A percentile compares a stretch with the other conserved stretches of the same genome.
These are phyloP conservation scores for Penicillium lividum DNA, from an alignment of 495 filamentous ascomycete genomes.

Conservation along the genomic window DNA sequence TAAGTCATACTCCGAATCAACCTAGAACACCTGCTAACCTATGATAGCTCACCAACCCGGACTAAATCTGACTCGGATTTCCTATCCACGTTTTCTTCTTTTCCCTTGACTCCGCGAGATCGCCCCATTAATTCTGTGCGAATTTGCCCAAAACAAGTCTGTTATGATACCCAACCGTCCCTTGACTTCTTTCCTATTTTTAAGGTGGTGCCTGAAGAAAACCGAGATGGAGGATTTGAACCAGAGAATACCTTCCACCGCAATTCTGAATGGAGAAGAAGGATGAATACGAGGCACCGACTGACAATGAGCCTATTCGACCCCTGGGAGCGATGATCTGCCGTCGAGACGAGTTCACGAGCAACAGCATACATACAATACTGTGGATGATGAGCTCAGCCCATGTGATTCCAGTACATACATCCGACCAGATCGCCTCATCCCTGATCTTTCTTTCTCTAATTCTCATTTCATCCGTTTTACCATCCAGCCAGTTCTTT, in stretches of 20 bases:
- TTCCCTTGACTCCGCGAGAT: constrained; percentile 19
- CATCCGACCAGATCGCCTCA: constrained; percentile 8
- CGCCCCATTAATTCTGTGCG: constrained; percentile 34
- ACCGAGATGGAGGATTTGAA: constrained; percentile 10
- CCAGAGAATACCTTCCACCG: background rate
- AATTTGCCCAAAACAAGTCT: constrained; percentile 38
- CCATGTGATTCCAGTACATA: constrained; percentile 22
- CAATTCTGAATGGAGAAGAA: constrained; percentile 3
- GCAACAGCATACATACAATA: constrained; percentile 21
- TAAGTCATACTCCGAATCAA: constrained; percentile 29
- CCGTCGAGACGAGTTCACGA: constrained; percentile 24
- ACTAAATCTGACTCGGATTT: constrained; percentile 29
- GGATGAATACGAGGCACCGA: constrained; percentile 3
- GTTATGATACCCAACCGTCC: constrained; percentile 51
- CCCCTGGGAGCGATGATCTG: constrained; percentile 7
- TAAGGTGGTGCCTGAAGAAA: constrained; percentile 18
- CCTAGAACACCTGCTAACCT: constrained; percentile 24
- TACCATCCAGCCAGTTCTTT: constrained; percentile 18
- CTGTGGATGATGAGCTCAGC: constrained; percentile 11
- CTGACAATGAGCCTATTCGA: constrained; percentile 4
- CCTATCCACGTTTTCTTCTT: constrained; percentile 11
- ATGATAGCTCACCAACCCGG: constrained; percentile 55
- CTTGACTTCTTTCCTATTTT: constrained; percentile 34
- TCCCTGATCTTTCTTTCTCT: constrained; percentile 12
- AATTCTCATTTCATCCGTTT: constrained; percentile 17